These are phyloP conservation scores for Epichloe scottii DNA, from an alignment of 2,329 filamentous ascomycete genomes.

Conservation along the genomic window DNA sequence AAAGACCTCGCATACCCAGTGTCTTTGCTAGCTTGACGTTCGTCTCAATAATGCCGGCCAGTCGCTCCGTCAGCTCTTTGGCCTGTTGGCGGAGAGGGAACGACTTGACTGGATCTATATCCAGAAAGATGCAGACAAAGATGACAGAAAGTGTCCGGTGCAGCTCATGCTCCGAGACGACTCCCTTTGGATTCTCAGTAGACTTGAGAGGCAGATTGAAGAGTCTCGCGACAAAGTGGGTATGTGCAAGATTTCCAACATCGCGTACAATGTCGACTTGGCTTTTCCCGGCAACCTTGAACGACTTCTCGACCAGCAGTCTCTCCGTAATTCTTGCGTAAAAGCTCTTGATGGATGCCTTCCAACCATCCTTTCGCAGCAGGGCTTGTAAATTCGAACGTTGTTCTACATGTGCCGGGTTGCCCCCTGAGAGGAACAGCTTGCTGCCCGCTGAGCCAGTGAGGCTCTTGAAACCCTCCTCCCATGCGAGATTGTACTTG, in stretches of 20 bases:
- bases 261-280: slow-evolving; percentile 63
- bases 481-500: slow-evolving; percentile 54
- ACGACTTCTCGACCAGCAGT: slow-evolving; percentile 53
- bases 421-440: slow-evolving; percentile 44
- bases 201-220: slow-evolving; percentile 60
- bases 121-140: slow-evolving; percentile 53
- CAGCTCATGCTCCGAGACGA: slow-evolving; percentile 41
- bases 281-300: slow-evolving; percentile 37
- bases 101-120: slow-evolving; percentile 52
- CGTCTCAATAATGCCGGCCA: slow-evolving; percentile 49
- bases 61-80: slow-evolving; percentile 41
- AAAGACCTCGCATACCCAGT: slow-evolving; percentile 28
- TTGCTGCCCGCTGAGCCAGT: slow-evolving; percentile 41
- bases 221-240: slow-evolving; percentile 48
- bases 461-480: slow-evolving; percentile 48
- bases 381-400: slow-evolving; percentile 41
- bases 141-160: slow-evolving; percentile 53
- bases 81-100: slow-evolving; percentile 51
- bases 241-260: slow-evolving; percentile 54
- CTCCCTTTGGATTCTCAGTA: slow-evolving; percentile 42
- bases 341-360: slow-evolving; percentile 50
- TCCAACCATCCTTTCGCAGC: slow-evolving; percentile 50
- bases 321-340: slow-evolving; percentile 49
- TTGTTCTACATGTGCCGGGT: slow-evolving; percentile 33
- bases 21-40: slow-evolving; percentile 48